Conservation (phyloP, 2,329 filamentous ascomycete genomes). For the Nemania serpens region DNA sequence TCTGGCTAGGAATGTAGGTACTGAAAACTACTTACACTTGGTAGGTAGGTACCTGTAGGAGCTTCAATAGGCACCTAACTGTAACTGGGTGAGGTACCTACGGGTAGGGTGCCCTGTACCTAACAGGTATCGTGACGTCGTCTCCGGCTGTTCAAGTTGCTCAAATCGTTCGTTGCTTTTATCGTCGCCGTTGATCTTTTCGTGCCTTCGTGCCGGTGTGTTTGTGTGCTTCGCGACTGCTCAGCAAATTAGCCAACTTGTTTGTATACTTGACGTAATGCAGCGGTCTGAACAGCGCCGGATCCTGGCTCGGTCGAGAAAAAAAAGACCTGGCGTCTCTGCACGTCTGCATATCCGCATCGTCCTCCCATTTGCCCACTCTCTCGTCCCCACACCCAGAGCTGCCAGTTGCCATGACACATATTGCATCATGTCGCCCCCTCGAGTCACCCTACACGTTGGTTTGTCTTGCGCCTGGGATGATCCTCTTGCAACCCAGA, state of each 20-base stretch:
- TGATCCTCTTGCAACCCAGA: not conserved
- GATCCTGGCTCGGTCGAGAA: constrained; percentile 16
- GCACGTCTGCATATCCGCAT: constrained; percentile 10
- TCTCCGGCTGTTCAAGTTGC: not conserved
- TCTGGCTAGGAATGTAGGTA: not conserved
- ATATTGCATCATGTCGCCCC: constrained; percentile 16
- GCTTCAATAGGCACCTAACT: too few species aligned
- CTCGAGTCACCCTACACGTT: not conserved
- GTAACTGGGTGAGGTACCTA: too few species aligned
- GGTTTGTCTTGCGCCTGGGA: not conserved
- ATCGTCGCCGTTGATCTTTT: constrained; percentile 6
- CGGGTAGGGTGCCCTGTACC: too few species aligned
- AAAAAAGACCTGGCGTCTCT: constrained; percentile 8
- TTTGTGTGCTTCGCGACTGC: constrained; percentile 21
- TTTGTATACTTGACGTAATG: constrained; percentile 40
- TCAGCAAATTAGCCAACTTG: constrained; percentile 23
- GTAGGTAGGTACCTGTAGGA: too few species aligned
- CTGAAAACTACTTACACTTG: too few species aligned
- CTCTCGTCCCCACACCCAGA: constrained; percentile 10
- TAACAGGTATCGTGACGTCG: not conserved
- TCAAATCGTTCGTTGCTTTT: not conserved
- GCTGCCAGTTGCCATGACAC: constrained; percentile 15
- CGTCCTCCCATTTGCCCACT: constrained; percentile 22
- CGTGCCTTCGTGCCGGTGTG: not conserved
- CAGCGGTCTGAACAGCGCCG: constrained; percentile 20